Evolutionary conservation across 345 rosid genomes (phyloP).

Genomic region (sweet orange (Citrus sinensis)): DNA sequence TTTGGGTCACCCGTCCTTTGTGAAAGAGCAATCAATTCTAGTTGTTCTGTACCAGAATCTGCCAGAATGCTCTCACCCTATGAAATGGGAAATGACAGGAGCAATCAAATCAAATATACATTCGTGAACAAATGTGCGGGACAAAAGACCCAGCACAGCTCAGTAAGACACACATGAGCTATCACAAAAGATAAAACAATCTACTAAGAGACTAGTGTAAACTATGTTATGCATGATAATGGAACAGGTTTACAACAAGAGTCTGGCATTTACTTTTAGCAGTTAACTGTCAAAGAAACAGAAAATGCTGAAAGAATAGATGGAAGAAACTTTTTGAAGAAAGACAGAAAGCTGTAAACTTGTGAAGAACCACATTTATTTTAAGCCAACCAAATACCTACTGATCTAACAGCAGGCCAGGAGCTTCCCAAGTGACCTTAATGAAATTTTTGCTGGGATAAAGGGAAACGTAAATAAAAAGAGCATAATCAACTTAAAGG

Average conservation of each 20-base stretch:
- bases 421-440: not conserved
- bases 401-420: constrained; percentile 6
- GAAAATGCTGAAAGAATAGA: not conserved
- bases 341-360: not conserved
- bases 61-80: constrained; percentile 96
- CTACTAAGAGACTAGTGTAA: not conserved
- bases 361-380: not conserved
- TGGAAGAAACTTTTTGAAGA: not conserved
- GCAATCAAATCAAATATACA: constrained; percentile 14
- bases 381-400: not conserved
- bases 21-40: constrained; percentile 96
- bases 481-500: not conserved
- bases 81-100: not conserved
- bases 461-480: not conserved
- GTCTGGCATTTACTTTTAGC: not conserved
- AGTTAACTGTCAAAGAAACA: not conserved
- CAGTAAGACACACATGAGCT: not conserved
- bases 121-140: not conserved
- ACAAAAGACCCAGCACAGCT: not conserved
- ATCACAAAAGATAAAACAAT: not conserved
- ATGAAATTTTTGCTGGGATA: not conserved
- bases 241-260: not conserved
- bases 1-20: constrained; percentile 94
- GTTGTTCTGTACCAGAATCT: constrained; percentile 96
- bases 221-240: not conserved